Conservation (phyloP, 2,329 filamentous ascomycete genomes). For the Rutstroemia sp. region DNA sequence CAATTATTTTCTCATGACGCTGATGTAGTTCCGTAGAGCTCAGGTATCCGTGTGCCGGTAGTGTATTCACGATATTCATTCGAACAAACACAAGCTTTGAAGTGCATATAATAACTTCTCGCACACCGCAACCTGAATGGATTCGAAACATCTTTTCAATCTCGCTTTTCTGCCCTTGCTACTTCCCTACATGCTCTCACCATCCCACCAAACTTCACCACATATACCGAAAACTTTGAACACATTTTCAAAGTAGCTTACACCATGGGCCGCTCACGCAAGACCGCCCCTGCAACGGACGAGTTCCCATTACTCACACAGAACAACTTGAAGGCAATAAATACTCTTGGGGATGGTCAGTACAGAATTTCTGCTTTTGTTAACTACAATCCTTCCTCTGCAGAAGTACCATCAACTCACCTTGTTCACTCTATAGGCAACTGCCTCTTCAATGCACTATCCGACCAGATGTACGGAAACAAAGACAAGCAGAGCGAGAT, state of each 20-base stretch:
- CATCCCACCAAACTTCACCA: no score
- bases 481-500: slow-evolving; percentile 50
- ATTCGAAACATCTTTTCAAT: no score
- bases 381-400: slow-evolving; percentile 12
- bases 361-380: slow-evolving; percentile 16
- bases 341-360: slow-evolving; percentile 57
- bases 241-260: background rate
- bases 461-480: slow-evolving; percentile 58
- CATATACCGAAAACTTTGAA: background rate
- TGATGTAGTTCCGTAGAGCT: background rate
- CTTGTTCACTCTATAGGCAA: slow-evolving; percentile 42
- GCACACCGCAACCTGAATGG: no score
- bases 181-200: background rate
- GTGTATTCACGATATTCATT: no score
- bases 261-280: background rate
- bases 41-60: no score
- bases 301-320: slow-evolving; percentile 50
- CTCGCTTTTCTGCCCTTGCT: background rate
- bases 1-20: background rate
- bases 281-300: slow-evolving; percentile 16
- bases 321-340: slow-evolving; percentile 49
- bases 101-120: no score
- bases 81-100: no score
- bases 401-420: slow-evolving; percentile 7
- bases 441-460: slow-evolving; percentile 62